Base-by-base conservation (phyloP, 805 yeast species). In the Nakazawaea molendinolei region DNA sequence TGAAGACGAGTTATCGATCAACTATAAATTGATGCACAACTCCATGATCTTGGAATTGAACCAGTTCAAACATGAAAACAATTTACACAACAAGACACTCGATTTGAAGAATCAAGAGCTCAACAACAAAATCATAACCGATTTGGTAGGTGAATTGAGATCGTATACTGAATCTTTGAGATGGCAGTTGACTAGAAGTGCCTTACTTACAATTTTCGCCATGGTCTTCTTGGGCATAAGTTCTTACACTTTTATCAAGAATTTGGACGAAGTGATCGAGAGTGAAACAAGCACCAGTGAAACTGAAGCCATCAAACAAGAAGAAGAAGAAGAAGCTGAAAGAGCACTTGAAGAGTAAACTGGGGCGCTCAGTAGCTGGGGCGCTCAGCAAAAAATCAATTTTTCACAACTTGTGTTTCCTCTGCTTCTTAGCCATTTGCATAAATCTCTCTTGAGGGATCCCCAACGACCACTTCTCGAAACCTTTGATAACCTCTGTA, bases 111-210 rank as follows among this genome's bases (percentile, higher is more conserved):
- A 87, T 36, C 94, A 86, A 51, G 95, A 84, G 50, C 69, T 90
- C 31, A 79, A 83, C 46, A 87, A 86, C 58, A 79, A 86, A 46
- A 89, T 90, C 41, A 75, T 84, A 17, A 83, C 92, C 4, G 83
- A 83, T 46, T 69, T 92, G 46, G 76, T 79, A 42, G 78, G 92
- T 23, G 92, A 85, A 6, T 72, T 87, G 53, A 76, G 86, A 51
- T 79, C 92, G 0, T 92, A 86, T 39, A 84, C 86, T 39, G 98
- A 90, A 58, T 76, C 79, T 40, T 67, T 90, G 42, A 69, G 97
- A 48, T 90, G 98, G 98, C 86, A 86, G 51, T 76, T 90, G 30
- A 87, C 96, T 2, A 68, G 96, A 39, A 74, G 92, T 54, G 97
- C 97, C 8, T 63, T 92, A 23, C 65, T 84, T 29, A 85, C 92